These are phyloP conservation scores for Naganishia kalamii DNA, from an alignment of 768 basidiomycete species.

Conservation along the genomic window DNA sequence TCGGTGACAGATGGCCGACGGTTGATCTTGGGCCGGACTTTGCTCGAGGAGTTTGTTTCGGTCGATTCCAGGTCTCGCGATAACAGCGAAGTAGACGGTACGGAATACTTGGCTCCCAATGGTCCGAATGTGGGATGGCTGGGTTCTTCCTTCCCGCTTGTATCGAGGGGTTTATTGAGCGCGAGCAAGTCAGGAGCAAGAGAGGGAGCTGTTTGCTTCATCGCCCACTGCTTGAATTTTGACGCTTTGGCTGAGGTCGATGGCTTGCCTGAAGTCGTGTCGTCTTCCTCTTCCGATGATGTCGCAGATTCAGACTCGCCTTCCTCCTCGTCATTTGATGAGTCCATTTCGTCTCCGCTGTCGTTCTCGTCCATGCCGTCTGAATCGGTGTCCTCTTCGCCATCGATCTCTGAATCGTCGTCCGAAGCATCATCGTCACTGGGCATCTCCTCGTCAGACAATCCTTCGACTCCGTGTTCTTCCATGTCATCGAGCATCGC, in stretches of 20 bases:
- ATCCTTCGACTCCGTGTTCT: slow-evolving; percentile 20
- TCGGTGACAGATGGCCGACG: slow-evolving; percentile 69
- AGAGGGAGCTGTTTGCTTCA: slow-evolving; percentile 57
- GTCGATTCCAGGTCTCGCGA: slow-evolving; percentile 28
- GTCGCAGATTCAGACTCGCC: no score
- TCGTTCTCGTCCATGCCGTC: neutral
- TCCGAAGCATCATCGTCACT: slow-evolving; percentile 27
- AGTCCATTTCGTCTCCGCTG: no score
- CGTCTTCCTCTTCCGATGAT: slow-evolving; percentile 28
- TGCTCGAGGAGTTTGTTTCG: slow-evolving; percentile 19
- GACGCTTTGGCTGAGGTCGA: slow-evolving; percentile 29
- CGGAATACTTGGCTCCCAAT: slow-evolving; percentile 62
- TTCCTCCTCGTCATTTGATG: slow-evolving; percentile 22
- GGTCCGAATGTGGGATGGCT: slow-evolving; percentile 62
- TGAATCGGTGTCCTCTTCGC: neutral
- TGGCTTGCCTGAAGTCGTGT: slow-evolving; percentile 27
- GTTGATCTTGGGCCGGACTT: slow-evolving; percentile 51
- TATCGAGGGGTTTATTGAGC: slow-evolving; percentile 14
- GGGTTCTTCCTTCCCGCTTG: neutral
- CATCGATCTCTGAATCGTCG: slow-evolving; percentile 22
- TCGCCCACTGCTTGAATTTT: slow-evolving; percentile 85
- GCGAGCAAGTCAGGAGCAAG: slow-evolving; percentile 35
- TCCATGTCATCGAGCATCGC: slow-evolving; percentile 13
- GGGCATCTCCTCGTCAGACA: slow-evolving; percentile 22
- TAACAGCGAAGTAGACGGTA: slow-evolving; percentile 62